Evolutionary conservation across 352 stramenopile genomes (phyloP).

Genomic region (Globisporangium apiculatum): DNA sequence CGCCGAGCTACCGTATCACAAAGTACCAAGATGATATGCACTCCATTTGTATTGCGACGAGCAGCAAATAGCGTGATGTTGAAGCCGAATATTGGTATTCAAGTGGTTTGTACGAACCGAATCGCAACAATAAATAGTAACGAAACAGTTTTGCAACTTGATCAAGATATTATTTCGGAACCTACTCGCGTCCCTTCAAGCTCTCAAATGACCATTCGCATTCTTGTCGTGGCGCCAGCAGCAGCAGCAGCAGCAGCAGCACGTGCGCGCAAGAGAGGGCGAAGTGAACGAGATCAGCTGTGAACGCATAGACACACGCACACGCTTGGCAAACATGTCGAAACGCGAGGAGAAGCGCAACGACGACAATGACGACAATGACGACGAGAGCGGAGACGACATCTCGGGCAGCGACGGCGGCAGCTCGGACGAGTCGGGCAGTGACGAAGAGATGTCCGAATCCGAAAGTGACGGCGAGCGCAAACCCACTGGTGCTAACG

Average conservation of each 20-base stretch:
- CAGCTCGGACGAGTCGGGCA: constrained; percentile 28
- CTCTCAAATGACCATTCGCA: too few species aligned
- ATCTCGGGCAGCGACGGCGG: constrained; percentile 34
- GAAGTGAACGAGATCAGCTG: neutral
- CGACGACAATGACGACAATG: constrained; percentile 30
- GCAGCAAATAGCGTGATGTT: too few species aligned
- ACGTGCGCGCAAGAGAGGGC: neutral
- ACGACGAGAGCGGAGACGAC: constrained; percentile 45
- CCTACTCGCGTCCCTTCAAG: too few species aligned
- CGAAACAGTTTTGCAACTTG: too few species aligned
- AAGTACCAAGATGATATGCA: too few species aligned
- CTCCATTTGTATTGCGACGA: too few species aligned
- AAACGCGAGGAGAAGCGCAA: constrained; percentile 50
- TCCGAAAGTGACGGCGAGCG: constrained; percentile 42
- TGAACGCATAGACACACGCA: neutral
- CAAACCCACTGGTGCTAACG: constrained; percentile 17
- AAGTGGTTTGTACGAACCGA: too few species aligned
- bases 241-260: neutral
- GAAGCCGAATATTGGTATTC: too few species aligned
- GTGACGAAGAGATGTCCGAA: constrained; percentile 69
- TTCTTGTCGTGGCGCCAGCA: too few species aligned
- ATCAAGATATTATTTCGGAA: too few species aligned
- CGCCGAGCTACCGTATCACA: too few species aligned
- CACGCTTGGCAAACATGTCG: constrained; percentile 27
- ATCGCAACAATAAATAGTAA: too few species aligned